Conservation (phyloP, 2,329 filamentous ascomycete genomes). For the Colletotrichum aenigma region DNA sequence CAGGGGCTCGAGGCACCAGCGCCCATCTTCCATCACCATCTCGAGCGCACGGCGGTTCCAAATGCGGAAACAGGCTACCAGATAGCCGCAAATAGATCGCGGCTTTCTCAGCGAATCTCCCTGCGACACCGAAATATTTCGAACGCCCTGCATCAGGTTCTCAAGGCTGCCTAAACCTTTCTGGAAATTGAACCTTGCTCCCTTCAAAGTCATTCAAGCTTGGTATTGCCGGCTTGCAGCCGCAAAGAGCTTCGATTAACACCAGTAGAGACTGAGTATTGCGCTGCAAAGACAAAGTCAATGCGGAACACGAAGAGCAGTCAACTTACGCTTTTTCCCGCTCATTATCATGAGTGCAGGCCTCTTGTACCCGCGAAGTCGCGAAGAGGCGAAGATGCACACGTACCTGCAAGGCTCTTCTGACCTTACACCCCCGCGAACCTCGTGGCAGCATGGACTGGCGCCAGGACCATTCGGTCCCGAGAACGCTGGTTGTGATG, state of each 20-base stretch:
- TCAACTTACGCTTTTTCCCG: not conserved
- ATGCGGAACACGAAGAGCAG: not conserved
- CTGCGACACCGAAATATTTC: not conserved
- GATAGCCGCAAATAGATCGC: not conserved
- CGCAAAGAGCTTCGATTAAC: not conserved
- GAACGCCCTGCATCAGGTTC: not conserved
- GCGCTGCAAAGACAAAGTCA: not conserved
- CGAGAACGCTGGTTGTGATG: not conserved
- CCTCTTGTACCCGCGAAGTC: not conserved
- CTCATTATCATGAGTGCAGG: not conserved
- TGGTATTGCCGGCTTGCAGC: not conserved
- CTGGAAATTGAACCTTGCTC: not conserved
- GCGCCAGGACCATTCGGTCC: not conserved
- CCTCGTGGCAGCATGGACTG: not conserved
- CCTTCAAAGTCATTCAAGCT: not conserved
- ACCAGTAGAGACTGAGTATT: not conserved
- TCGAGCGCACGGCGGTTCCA: not conserved
- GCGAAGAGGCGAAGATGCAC: not conserved
- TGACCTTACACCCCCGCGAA: not conserved
- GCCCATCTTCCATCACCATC: not conserved
- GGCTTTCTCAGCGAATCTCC: not conserved
- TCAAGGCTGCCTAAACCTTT: not conserved
- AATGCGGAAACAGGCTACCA: not conserved
- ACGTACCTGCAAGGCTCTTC: not conserved
- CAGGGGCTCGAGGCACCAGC: not conserved